Conservation (phyloP, 768 basidiomycete species). For the Amanita rimosa region DNA sequence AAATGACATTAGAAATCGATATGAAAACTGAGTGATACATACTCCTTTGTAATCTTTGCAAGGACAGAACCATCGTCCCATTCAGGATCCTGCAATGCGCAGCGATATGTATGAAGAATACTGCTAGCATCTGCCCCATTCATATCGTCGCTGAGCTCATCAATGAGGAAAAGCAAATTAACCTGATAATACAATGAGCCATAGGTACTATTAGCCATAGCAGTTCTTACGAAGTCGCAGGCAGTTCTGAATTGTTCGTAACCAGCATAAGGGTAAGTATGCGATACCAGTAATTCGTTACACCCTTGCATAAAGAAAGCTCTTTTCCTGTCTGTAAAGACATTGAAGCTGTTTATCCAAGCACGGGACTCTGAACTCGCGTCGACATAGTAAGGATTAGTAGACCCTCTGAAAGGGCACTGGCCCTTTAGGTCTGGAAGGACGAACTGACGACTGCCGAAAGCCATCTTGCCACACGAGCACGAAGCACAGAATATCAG, state of each 20-base stretch:
- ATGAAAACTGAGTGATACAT: slow-evolving; percentile 11
- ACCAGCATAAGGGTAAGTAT: slow-evolving; percentile 47
- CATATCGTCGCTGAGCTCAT: slow-evolving; percentile 62
- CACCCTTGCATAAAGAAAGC: slow-evolving; percentile 53
- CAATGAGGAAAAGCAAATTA: slow-evolving; percentile 54
- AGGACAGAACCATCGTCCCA: slow-evolving; percentile 49
- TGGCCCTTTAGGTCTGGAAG: slow-evolving; percentile 46
- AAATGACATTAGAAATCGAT: background rate
- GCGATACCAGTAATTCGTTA: slow-evolving; percentile 51
- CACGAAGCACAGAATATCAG: slow-evolving; percentile 6
- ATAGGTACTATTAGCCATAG: slow-evolving; percentile 3
- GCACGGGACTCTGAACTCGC: slow-evolving; percentile 45
- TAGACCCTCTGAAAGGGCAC: slow-evolving; percentile 34
- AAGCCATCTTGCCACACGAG: slow-evolving; percentile 14
- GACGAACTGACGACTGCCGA: slow-evolving; percentile 24
- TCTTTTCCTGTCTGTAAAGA: slow-evolving; percentile 49
- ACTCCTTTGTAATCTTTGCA: slow-evolving; percentile 53
- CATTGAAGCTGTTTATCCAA: slow-evolving; percentile 51
- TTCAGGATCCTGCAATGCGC: slow-evolving; percentile 37
- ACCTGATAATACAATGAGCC: slow-evolving; percentile 19
- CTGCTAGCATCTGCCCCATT: slow-evolving; percentile 39
- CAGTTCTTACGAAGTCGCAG: slow-evolving; percentile 43
- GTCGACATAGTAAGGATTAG: slow-evolving; percentile 45
- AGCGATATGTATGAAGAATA: slow-evolving; percentile 41
- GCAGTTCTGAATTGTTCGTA: slow-evolving; percentile 46